Conservation (phyloP, 495 filamentous ascomycete species). For the Penicillium crystallinum region DNA sequence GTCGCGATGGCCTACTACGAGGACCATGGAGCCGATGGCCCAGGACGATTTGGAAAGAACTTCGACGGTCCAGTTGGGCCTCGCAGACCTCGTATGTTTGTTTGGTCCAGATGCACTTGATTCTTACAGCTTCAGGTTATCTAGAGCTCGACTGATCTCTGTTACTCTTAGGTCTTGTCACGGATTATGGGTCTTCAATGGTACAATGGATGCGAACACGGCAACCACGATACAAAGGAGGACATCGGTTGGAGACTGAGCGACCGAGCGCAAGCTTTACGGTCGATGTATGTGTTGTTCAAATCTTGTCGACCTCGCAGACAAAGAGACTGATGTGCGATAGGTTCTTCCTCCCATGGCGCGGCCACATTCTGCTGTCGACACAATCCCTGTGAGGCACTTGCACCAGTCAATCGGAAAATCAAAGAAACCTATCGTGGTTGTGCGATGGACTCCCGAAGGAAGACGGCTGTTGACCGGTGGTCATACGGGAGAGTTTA, state of each 20-base stretch:
- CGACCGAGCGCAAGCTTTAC: constrained; percentile 83
- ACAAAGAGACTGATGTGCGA: constrained; percentile 8
- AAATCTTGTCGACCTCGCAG: not conserved
- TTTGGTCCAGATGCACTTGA: not conserved
- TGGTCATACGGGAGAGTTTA: constrained; percentile 95
- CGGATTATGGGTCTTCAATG: constrained; percentile 91
- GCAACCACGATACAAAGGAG: constrained; percentile 66
- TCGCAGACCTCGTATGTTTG: constrained; percentile 40
- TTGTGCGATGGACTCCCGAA: constrained; percentile 97
- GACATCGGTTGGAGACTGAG: constrained; percentile 65
- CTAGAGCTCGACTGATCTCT: constrained; percentile 4
- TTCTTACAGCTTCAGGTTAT: not conserved
- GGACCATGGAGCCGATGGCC: constrained; percentile 34
- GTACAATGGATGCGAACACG: constrained; percentile 90
- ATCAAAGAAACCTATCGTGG: constrained; percentile 92
- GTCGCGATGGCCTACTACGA: constrained; percentile 42
- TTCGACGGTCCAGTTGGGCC: constrained; percentile 37
- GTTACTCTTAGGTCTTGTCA: constrained; percentile 56
- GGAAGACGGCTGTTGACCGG: constrained; percentile 86
- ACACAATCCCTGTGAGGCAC: constrained; percentile 82
- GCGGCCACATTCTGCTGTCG: constrained; percentile 62
- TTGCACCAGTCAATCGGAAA: constrained; percentile 96
- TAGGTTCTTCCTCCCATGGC: constrained; percentile 87
- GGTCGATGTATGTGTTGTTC: constrained; percentile 64
- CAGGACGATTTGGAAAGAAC: constrained; percentile 32